Base-by-base conservation (phyloP, 2,329 filamentous ascomycete genomes). In the Colletotrichum plurivorum region DNA sequence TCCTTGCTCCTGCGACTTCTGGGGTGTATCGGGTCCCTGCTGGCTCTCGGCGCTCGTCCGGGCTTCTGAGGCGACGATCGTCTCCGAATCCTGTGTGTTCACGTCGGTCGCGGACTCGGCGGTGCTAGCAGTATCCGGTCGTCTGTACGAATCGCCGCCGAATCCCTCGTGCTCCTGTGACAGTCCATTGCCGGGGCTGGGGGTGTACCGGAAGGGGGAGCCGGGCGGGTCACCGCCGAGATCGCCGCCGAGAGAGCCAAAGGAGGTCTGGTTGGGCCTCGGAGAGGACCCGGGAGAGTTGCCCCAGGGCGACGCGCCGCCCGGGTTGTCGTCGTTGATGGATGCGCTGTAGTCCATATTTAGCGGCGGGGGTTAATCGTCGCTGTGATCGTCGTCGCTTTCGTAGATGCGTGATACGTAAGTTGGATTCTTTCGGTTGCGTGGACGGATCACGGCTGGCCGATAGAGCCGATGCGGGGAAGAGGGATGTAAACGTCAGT, bases 291-390 rank as follows among this genome's bases (percentile, higher is more conserved):
- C 80, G 5, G 87, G 87, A 39, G 86, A 87, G 66, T 82, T 84
- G 15, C 85, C 87, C 87, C 88, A 89, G 2, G 88, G 87, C 39
- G 87, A 89, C 69, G 81, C 82, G 67, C 82, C 86, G 53, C 79
- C 81, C 18, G 85, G 82, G 72, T 89, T 83, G 53, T 89, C 88
- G 73, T 89, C 87, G 75, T 84, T 75, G 73, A 89, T 86, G 15
- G 87, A 84, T 71, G 86, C 78, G 77, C 84, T 86, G 78, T 89
- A 90, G 79, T 90, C 88, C 88, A 90, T 90, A 55, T 49, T 36
- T 45, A 46, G 20, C 16, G 20, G 58, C 16, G 22, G 39, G 43
- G 20, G 18, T 48, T 36, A 36, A 36, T 49, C 25, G 41, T 53
- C 45, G 36, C 41, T 55, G 43, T 10, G 27, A 22, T 51, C 31